phyloP scores from a whole-genome alignment of 78 protist species.

The Andalucia godoyi region DNA sequence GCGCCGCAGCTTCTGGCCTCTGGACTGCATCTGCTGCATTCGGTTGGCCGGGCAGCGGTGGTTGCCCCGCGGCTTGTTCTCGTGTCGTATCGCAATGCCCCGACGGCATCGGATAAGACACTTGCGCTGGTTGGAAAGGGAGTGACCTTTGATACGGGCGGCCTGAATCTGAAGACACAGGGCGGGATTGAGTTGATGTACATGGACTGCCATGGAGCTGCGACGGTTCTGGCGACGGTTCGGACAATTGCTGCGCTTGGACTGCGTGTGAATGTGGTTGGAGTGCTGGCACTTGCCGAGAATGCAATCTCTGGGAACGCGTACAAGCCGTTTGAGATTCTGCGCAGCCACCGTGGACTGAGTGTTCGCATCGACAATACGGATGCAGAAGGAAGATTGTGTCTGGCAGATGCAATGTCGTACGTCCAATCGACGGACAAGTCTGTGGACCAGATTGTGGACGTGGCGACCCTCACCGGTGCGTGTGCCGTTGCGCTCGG shows the following conservation, averaged over 20 bases:
- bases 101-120: background rate
- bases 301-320: conserved; percentile 57
- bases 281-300: conserved; percentile 30
- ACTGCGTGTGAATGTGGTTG: background rate
- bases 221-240: conserved; percentile 39
- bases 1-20: background rate
- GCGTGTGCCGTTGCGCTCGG: conserved; percentile 71
- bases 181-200: conserved; percentile 61
- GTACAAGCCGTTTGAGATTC: conserved; percentile 51
- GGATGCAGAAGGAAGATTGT: conserved; percentile 84
- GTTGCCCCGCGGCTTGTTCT: background rate
- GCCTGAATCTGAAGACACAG: conserved; percentile 59
- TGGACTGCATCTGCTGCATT: background rate
- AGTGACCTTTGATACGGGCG: conserved; percentile 63
- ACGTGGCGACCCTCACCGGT: conserved; percentile 81
- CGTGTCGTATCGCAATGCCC: background rate
- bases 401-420: conserved; percentile 64
- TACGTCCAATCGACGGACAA: conserved; percentile 31
- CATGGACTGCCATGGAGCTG: conserved; percentile 81
- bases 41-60: background rate
- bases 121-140: conserved; percentile 69
- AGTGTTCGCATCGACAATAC: conserved; percentile 76
- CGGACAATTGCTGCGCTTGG: conserved; percentile 1
- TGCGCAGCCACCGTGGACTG: conserved; percentile 31
- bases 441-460: conserved; percentile 39